Base-by-base conservation (phyloP, 257 asterid genomes). In the Jaltomata sinuosa region DNA sequence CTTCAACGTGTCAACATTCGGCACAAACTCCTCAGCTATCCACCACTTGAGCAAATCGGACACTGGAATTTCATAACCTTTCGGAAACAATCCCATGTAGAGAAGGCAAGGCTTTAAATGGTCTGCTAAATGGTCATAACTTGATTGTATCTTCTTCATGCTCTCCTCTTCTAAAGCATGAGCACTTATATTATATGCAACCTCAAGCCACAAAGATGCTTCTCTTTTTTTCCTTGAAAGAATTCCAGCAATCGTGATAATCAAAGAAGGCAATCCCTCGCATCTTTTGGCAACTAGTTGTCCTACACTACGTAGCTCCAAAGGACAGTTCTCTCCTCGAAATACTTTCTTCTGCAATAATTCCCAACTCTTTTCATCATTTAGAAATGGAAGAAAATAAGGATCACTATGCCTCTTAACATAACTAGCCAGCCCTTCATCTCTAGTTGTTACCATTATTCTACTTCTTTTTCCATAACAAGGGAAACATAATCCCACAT, bases 11-110 rank as follows among this genome's bases (percentile, higher is more conserved):
- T 31, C 10, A 7, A 16, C 2, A 0, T 0, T 1, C 18, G 31
- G 83, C 59, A 79, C 64, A 79, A 79, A 52, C 45, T 36, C 83
- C 27, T 79, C 83, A 49, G 67, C 67, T 27, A 52, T 79, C 83
- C 67, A 79, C 83, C 25, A 52, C 5, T 36, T 52, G 4, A 79
- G 18, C 45, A 79, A 11, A 49, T 50, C 45, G 31, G 64, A 79
- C 3, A 29, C 83, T 14, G 83, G 45, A 79, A 79, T 52, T 22
- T 78, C 65, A 2, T 78, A 32, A 3, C 16, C 29, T 16, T 27
- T 50, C 15, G 83, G 83, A 27, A 79, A 50, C 36, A 34, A 19
- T 50, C 64, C 47, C 40, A 79, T 52, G 45, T 79, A 79, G 18
- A 79, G 45, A 55, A 79, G 64, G 19, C 83, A 79, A 29, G 25